Percentiles rank a stretch among this genome's conserved stretches.
Conservation (phyloP, 83 land plant species). For the Picea engelmannii region DNA sequence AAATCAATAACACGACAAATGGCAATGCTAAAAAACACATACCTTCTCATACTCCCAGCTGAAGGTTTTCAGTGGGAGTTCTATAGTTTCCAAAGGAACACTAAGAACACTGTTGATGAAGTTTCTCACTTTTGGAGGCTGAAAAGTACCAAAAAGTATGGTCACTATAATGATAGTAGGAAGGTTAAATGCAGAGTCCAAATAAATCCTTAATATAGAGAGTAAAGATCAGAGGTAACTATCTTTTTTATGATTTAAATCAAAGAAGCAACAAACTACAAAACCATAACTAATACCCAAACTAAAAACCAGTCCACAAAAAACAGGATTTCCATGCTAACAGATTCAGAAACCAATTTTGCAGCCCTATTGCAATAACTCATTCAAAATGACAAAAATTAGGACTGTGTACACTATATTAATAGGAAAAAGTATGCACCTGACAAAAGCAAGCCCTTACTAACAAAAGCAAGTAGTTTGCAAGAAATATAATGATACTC, state of each 20-base stretch:
- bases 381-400: too few relatives aligned
- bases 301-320: background rate
- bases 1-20: background rate
- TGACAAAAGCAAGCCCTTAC: too few relatives aligned
- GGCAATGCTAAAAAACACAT: background rate
- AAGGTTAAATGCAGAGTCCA: background rate
- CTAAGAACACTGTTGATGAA: constrained; percentile 69
- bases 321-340: background rate
- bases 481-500: too few relatives aligned
- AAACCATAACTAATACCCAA: background rate
- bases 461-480: too few relatives aligned
- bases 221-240: background rate
- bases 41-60: constrained; percentile 96
- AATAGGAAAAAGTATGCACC: too few relatives aligned
- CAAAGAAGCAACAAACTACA: background rate
- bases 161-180: background rate
- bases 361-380: too few relatives aligned
- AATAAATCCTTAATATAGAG: background rate
- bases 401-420: too few relatives aligned
- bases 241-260: background rate
- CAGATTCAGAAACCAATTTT: too few relatives aligned
- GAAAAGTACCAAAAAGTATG: constrained; percentile 15
- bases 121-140: constrained; percentile 80
- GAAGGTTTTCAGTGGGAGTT: constrained; percentile 60
- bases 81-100: constrained; percentile 72